Base-by-base conservation (phyloP, 345 rosid genomes). In the Heritiera fomes region DNA sequence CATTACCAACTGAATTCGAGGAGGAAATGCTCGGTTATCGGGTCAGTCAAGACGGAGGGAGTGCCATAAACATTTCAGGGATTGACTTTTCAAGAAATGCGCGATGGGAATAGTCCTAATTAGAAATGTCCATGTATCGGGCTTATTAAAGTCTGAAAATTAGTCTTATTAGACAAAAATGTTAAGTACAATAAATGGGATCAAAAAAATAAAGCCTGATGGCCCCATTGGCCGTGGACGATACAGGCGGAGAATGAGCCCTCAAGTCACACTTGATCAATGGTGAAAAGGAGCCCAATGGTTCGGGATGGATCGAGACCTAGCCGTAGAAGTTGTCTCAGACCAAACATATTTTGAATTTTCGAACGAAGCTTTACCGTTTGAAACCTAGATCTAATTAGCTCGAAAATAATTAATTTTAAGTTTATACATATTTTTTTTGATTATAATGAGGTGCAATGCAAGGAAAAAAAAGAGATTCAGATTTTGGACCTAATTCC, bases 241-340 rank as follows among this genome's bases (percentile, higher is more conserved):
- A 9, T 95, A 93, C 77, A 86, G 56, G 77, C 77, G 52, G 0
- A 73, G 58, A 40, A 90, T 95, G 97, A 80, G 83, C 28, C 98
- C 98, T 12, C 79, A 77, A 5, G 66, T 95, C 67, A 73, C 40
- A 13, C 52, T 91, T 9, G 50, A 60, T 0, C 88, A 92, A 55
- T 95, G 98, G 98, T 76, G 98, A 15, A 95, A 95, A 82, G 98
- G 98, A 2, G 87, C 98, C 6, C 98, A 95, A 23, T 95, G 98
- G 98, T 91, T 95, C 66, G 93, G 89, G 74, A 55, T 91, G 66
- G 89, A 90, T 80, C 89, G 98, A 40, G 78, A 76, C 47, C 83
- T 91, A 1, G 98, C 97, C 47, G 4, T 86, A 0, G 88, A 90
- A 46, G 79, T 92, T 2, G 91, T 95, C 28, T 90, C 95, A 0